Conservation (phyloP, 2,329 filamentous ascomycete species). For the Phaeosphaeria sp. region DNA sequence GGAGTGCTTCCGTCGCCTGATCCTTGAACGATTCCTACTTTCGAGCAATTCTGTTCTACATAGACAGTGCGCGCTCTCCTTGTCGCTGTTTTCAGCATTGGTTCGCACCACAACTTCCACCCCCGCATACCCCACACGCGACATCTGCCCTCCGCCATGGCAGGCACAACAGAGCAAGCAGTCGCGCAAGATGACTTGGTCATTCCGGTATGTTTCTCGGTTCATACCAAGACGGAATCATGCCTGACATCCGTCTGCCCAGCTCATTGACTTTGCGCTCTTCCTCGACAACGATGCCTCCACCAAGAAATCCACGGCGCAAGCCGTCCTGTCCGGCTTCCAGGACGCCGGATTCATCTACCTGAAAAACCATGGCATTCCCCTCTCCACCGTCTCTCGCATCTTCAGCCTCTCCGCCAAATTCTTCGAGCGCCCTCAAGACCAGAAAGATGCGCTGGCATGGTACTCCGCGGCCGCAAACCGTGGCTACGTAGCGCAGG, state of each 20-base stretch:
- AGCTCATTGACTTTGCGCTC: slow-evolving; percentile 80
- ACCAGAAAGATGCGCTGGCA: slow-evolving; percentile 48
- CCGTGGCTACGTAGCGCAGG: slow-evolving; percentile 56
- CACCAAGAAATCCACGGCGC: slow-evolving; percentile 70
- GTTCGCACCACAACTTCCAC: neutral
- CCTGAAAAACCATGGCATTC: slow-evolving; percentile 78
- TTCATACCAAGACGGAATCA: neutral
- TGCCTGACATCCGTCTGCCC: neutral
- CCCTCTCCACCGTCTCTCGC: slow-evolving; percentile 62
- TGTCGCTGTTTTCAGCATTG: neutral
- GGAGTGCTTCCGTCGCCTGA: slow-evolving; percentile 13
- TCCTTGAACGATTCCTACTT: neutral
- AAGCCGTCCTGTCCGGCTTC: slow-evolving; percentile 79
- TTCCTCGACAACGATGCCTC: slow-evolving; percentile 70
- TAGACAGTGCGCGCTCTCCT: too few species aligned
- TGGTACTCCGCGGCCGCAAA: slow-evolving; percentile 57
- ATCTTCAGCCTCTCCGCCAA: slow-evolving; percentile 63
- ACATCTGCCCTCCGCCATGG: neutral
- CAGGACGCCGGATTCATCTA: slow-evolving; percentile 90
- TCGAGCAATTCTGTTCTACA: slow-evolving; percentile 1
- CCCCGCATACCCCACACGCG: neutral
- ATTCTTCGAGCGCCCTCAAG: slow-evolving; percentile 49
- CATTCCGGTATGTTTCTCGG: slow-evolving; percentile 34
- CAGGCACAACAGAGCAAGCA: slow-evolving; percentile 27
- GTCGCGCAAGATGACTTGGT: slow-evolving; percentile 44